phyloP scores from a whole-genome alignment of 495 filamentous ascomycete species.

The Oidiodendron maius region DNA sequence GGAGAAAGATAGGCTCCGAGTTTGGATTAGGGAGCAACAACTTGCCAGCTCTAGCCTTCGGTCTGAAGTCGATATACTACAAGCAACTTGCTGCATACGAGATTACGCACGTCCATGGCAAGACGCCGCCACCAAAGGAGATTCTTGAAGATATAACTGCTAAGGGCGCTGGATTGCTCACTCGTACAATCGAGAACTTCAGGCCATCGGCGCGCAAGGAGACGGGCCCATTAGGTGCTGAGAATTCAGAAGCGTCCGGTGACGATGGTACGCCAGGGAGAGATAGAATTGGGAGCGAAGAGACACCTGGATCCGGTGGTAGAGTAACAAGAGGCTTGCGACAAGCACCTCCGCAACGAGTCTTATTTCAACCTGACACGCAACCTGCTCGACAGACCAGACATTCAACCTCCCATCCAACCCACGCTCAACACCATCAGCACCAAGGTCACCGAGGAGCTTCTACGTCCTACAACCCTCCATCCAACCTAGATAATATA shows the following conservation, averaged over 20 bases:
- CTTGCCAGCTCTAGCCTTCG: conserved; percentile 66
- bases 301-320: conserved; percentile 51
- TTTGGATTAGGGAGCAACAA: conserved; percentile 57
- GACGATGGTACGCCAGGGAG: conserved; percentile 59
- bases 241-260: conserved; percentile 47
- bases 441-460: conserved; percentile 17
- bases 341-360: conserved; percentile 70
- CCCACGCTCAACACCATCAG: conserved; percentile 19
- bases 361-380: conserved; percentile 77
- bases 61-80: conserved; percentile 76
- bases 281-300: conserved; percentile 53
- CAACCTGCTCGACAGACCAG: conserved; percentile 52
- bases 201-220: conserved; percentile 30
- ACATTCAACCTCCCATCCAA: conserved; percentile 32
- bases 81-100: conserved; percentile 79
- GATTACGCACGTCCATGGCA: conserved; percentile 61
- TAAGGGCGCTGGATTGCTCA: conserved; percentile 68
- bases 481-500: conserved; percentile 30
- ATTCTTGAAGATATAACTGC: conserved; percentile 72
- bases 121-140: conserved; percentile 74
- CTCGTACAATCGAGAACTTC: conserved; percentile 72
- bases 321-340: conserved; percentile 64
- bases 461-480: conserved; percentile 24
- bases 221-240: conserved; percentile 16
- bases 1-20: conserved; percentile 64